These are phyloP conservation scores for Zygoascus hellenicus DNA, from an alignment of 1,139 yeast species.

Conservation along the genomic window DNA sequence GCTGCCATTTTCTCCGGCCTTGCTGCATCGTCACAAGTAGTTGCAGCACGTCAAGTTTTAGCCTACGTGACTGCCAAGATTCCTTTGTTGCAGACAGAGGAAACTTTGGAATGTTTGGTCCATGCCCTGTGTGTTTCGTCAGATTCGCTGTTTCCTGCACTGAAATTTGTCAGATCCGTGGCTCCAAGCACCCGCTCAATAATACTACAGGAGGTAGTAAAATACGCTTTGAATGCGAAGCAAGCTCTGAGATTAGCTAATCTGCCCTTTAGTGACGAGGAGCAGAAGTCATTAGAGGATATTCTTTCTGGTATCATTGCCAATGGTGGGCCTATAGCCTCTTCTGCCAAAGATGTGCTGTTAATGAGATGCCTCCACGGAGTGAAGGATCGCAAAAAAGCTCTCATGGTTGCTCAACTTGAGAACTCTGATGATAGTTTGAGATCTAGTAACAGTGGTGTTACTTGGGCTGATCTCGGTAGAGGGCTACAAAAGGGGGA, in stretches of 20 bases:
- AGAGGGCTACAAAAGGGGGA: background rate
- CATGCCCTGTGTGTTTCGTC: conserved; percentile 18
- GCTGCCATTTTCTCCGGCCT: conserved; percentile 15
- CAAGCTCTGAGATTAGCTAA: conserved; percentile 22
- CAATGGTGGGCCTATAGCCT: conserved; percentile 12
- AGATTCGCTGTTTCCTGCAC: conserved; percentile 19
- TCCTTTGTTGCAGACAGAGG: conserved; percentile 17
- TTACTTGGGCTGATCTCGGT: background rate
- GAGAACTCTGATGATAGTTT: background rate
- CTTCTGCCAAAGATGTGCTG: conserved; percentile 24
- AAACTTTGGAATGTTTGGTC: conserved; percentile 19
- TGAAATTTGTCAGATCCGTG: conserved; percentile 23
- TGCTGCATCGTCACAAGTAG: conserved; percentile 1
- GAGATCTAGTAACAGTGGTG: background rate
- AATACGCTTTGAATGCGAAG: conserved; percentile 13
- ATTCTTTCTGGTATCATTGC: conserved; percentile 16
- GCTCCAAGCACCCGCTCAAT: conserved; percentile 7
- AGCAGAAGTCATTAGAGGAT: conserved; percentile 17
- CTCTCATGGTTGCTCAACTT: background rate
- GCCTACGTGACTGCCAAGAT: conserved; percentile 21
- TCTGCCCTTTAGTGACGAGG: conserved; percentile 20
- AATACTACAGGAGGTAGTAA: conserved; percentile 13
- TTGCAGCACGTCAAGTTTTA: conserved; percentile 13
- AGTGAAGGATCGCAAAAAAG: background rate
- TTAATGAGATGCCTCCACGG: conserved; percentile 17